Base-by-base conservation (phyloP, 2,329 filamentous ascomycete species). In the Parastagonospora nodorum region DNA sequence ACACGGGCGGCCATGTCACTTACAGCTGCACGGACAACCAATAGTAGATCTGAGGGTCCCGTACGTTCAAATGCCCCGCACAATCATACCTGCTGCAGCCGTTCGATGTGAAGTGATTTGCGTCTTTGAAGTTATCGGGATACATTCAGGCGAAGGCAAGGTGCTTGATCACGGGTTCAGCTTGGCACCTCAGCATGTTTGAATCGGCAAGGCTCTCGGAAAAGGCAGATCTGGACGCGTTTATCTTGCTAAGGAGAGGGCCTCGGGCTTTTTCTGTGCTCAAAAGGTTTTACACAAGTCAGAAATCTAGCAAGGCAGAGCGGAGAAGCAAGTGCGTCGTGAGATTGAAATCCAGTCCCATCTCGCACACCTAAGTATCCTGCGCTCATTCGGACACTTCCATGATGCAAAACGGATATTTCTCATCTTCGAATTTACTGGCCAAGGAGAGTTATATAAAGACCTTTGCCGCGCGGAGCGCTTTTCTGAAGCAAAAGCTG, bases 311-410 rank as follows among this genome's bases (percentile, higher is more conserved):
- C 85, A 90, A 60, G 89, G 89, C 48, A 86, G 86, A 49, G 89
- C 94, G 38, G 90, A 95, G 77, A 92, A 91, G 78, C 90, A 94
- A 76, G 88, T 94, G 48, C 85, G 90, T 29, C 86, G 90, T 65
- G 90, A 95, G 74, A 92, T 95, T 57, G 90, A 95, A 73, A 95
- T 95, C 66, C 90, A 95, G 75, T 90, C 87, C 64, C 92, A 95
- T 72, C 82, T 95, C 58, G 85, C 89, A 39, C 90, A 95, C 70
- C 90, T 90, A 48, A 94, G 94, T 74, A 90, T 94, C 66, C 80
- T 94, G 51, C 85, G 90, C 63, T 80, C 94, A 30, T 94, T 89
- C 74, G 90, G 90, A 3, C 90, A 94, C 75, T 95, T 95, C 78
- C 90, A 95, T 75, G 90, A 95, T 75, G 88, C 84, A 73, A 93